Base-by-base conservation (phyloP, 1,284 basidiomycete species). In the Irpex lacteus region DNA sequence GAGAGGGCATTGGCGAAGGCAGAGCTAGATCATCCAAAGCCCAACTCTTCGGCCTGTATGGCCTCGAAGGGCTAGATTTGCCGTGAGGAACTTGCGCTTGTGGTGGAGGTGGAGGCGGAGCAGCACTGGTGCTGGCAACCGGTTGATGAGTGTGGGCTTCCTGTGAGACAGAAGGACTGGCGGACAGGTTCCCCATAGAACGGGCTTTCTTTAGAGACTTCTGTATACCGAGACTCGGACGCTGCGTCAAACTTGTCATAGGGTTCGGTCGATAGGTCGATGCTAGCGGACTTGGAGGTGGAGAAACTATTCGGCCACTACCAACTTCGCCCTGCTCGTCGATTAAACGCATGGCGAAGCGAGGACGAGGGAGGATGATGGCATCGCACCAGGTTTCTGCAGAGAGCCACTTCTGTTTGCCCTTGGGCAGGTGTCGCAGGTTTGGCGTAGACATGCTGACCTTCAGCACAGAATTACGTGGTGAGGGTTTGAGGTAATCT, bases 351-450 rank as follows among this genome's bases (percentile, higher is more conserved):
- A 87, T 66, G 69, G 82, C 85, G 68, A 92, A 83, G 58, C 89
- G 81, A 4, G 90, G 91, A 0, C 89, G 82, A 3, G 90, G 91
- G 63, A 92, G 87, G 50, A 92, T 74, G 3, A 92, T 68, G 1
- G 90, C 90, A 68, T 91, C 89, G 74, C 91, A 92, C 89, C 90
- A 91, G 8, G 88, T 87, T 75, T 92, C 89, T 0, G 89, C 84
- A 1, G 86, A 84, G 1, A 91, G 70, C 88, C 88, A 91, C 5
- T 85, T 78, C 47, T 90, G 87, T 66, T 79, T 84, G 19, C 77
- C 76, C 71, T 77, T 83, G 18, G 71, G 65, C 5, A 72, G 64
- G 8, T 75, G 67, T 9, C 81, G 81, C 59, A 92, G 76, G 71
- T 91, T 84, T 19, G 89, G 89, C 5, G 86, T 85, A 1, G 88